Percentiles rank a stretch among this genome's conserved stretches.
These are phyloP conservation scores for Aspergillus kassunensis DNA, from an alignment of 495 filamentous ascomycete genomes.

Conservation along the genomic window DNA sequence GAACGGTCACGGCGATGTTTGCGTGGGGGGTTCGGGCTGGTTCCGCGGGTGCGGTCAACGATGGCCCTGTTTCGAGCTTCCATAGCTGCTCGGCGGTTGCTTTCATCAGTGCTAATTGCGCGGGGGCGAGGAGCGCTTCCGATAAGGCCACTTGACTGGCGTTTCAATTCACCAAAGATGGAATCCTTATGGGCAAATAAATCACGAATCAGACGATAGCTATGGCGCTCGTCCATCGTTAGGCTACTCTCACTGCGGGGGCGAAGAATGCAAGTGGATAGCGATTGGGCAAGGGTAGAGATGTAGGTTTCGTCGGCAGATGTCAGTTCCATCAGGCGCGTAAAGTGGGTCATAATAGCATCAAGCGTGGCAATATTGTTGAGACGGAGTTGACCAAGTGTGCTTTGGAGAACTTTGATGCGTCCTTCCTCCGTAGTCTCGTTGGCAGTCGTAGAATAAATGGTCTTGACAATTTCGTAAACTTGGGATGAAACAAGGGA, in stretches of 20 bases:
- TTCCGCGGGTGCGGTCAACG: constrained; percentile 66
- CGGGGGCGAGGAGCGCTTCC: constrained; percentile 56
- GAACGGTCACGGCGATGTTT: constrained; percentile 73
- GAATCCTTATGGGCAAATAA: constrained; percentile 89
- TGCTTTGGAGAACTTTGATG: constrained; percentile 90
- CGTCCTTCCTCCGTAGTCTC: constrained; percentile 69
- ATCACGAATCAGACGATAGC: constrained; percentile 87
- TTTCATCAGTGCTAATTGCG: constrained; percentile 93
- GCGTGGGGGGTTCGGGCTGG: constrained; percentile 66
- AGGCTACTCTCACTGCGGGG: constrained; percentile 81
- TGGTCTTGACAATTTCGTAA: constrained; percentile 97
- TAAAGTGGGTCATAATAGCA: constrained; percentile 97
- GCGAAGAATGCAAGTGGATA: constrained; percentile 85
- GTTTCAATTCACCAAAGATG: constrained; percentile 95
- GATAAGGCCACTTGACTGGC: constrained; percentile 65
- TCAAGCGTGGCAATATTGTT: constrained; percentile 98
- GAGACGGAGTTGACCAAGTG: constrained; percentile 87
- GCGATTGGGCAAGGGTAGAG: constrained; percentile 65
- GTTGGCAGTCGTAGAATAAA: constrained; percentile 75
- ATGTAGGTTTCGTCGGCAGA: constrained; percentile 90
- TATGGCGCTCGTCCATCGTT: constrained; percentile 92
- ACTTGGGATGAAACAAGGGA: constrained; percentile 97
- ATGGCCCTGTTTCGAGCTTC: constrained; percentile 87
- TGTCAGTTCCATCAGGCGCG: constrained; percentile 91
- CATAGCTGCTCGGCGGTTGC: constrained; percentile 87